phyloP scores from a whole-genome alignment of 2,329 filamentous ascomycete species.

The Talaromyces funiculosus region DNA sequence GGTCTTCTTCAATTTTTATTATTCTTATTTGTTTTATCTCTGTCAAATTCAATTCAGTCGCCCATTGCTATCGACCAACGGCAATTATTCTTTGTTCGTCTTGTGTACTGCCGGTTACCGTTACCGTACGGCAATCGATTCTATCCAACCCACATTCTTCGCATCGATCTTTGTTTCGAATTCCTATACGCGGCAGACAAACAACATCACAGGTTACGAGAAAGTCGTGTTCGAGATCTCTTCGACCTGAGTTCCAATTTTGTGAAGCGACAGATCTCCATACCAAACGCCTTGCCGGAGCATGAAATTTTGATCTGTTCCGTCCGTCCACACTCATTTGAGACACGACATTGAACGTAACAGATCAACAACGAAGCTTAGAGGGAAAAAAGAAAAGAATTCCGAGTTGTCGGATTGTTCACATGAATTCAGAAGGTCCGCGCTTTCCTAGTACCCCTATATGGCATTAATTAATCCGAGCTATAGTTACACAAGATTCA shows the following conservation, averaged over 20 bases:
- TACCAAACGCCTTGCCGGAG: neutral
- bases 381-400: neutral
- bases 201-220: neutral
- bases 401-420: neutral
- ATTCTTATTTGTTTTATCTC: neutral
- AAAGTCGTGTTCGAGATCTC: neutral
- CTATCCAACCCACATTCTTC: slow-evolving; percentile 6
- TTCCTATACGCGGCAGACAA: neutral
- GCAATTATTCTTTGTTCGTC: neutral
- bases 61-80: neutral
- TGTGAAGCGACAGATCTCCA: no score
- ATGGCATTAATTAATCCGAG: neutral
- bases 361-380: neutral
- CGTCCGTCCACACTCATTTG: neutral
- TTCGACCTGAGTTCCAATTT: no score
- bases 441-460: neutral
- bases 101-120: neutral
- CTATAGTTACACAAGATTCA: neutral
- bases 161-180: neutral
- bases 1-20: neutral
- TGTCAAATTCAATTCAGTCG: neutral
- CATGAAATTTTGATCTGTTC: slow-evolving; percentile 1
- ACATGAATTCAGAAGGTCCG: neutral
- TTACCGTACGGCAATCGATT: neutral
- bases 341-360: neutral